Evolutionary conservation across 2,329 filamentous ascomycete species (phyloP), one percentile per base, ranked within the genome.

Genomic region (Sphaerostilbella broomeana): DNA sequence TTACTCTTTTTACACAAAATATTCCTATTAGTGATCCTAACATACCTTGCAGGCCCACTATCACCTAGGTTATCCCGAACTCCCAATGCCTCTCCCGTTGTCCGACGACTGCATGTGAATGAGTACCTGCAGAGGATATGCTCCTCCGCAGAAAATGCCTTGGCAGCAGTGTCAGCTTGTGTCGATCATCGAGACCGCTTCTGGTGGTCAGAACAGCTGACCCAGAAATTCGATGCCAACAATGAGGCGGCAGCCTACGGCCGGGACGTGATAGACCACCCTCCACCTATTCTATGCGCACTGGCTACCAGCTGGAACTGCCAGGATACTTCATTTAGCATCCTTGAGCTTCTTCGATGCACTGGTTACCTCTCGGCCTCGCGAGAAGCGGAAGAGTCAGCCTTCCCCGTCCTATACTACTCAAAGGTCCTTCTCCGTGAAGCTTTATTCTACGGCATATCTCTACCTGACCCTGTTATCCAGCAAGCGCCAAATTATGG

Each of bases 371-470:
- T 77, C 36, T 74, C 73, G 2, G 52, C 56, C 9, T 69, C 59
- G 15, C 65, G 75, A 28, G 65, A 69, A 19, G 58, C 59, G 3
- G 75, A 79, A 48, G 65, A 68, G 20, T 52, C 59, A n/a, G 53
- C 56, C 1, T 73, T 69, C 45, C 74, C 75, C 2, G 59, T 69
- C 1, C 56, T 79, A 15, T 72, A 72, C 49, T 65, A 67, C 6
- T 72, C 72, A 18, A 79, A 79, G 51, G 51, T 75, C 11, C 58
- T 79, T 13, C 60, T 79, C 9, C 62, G 74, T 22, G 75, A 79
- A 51, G 63, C 71, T 2, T 54, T 73, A 11, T 73, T 73, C 45
- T 73, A 71, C 52, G 72, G 75, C 49, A 53, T 75, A 8, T 64
- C 71, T 32, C 72, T 74, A 25, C 57, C 64, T 2, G 67, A 67